A percentile compares a stretch with the other conserved stretches of the same genome.
These are phyloP conservation scores for Schizochytrium sp. DNA, from an alignment of 108 stramenopile genomes.

Conservation along the genomic window DNA sequence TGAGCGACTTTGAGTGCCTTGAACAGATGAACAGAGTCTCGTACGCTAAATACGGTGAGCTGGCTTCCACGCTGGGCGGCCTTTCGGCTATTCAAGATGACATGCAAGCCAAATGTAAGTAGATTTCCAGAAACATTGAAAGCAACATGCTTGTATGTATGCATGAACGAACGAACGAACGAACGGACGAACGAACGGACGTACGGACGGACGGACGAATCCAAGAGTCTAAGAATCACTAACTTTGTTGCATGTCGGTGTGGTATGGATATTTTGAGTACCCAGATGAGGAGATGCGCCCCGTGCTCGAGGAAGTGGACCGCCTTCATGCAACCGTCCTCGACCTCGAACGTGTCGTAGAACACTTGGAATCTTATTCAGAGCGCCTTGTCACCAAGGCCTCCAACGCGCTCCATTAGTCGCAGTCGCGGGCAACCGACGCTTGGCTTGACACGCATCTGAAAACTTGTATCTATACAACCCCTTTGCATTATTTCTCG, in stretches of 20 bases:
- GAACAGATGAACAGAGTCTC: neutral
- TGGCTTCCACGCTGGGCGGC: neutral
- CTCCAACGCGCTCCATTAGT: neutral
- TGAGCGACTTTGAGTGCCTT: neutral
- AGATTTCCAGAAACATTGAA: neutral
- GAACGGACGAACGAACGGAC: too few species aligned
- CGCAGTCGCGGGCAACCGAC: neutral
- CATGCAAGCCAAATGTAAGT: neutral
- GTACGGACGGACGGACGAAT: too few species aligned
- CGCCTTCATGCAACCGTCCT: neutral
- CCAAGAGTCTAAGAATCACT: neutral
- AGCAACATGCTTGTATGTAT: neutral
- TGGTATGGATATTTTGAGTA: neutral
- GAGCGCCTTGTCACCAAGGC: neutral
- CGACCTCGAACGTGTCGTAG: neutral
- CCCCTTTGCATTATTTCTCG: too few species aligned
- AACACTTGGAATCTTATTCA: neutral
- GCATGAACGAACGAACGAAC: neutral
- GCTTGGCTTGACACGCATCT: neutral
- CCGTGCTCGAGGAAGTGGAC: neutral
- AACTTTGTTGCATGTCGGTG: neutral
- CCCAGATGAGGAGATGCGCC: neutral
- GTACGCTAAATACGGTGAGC: neutral
- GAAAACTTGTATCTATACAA: too few species aligned
- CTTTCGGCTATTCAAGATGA: neutral